A percentile compares a stretch with the other conserved stretches of the same genome.
phyloP scores from a whole-genome alignment of 305 asterid genomes.

The Rubia tinctorum region DNA sequence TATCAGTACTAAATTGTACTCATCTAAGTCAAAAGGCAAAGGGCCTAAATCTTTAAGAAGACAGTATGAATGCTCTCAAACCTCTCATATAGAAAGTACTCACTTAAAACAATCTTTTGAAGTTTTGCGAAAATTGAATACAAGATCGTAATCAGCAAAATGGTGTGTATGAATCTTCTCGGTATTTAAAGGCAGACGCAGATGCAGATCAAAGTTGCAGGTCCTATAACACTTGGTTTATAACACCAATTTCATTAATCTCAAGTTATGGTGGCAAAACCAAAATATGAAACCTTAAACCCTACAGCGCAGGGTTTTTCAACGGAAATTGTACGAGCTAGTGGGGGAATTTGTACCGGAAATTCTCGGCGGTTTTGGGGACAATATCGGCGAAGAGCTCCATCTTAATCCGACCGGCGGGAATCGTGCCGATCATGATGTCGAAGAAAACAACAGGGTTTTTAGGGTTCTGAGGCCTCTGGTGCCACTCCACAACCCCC shows the following conservation, averaged over 20 bases:
- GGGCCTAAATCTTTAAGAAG: not conserved
- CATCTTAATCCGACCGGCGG: constrained; percentile 97
- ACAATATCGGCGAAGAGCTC: constrained; percentile 93
- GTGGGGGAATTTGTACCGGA: constrained; percentile 41
- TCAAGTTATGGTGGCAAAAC: not conserved
- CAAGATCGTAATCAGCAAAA: not conserved
- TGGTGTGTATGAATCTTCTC: not conserved
- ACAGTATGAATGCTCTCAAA: not conserved
- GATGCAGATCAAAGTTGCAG: not conserved
- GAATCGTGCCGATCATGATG: constrained; percentile 77
- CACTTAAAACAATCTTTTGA: not conserved
- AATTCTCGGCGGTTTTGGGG: constrained; percentile 96
- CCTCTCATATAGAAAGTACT: not conserved
- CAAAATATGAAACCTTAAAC: not conserved
- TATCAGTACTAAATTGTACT: not conserved
- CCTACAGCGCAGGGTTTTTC: not conserved
- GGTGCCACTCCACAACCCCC: constrained; percentile 83
- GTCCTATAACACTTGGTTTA: not conserved
- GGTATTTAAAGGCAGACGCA: not conserved
- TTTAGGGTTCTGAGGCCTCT: constrained; percentile 88
- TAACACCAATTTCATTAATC: not conserved
- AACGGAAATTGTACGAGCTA: not conserved
- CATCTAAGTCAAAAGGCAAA: too few species aligned
- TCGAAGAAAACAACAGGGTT: constrained; percentile 96
- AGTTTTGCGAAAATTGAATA: not conserved